These are phyloP conservation scores for Cercospora zeina DNA, from an alignment of 2,329 filamentous ascomycete genomes.

Conservation along the genomic window DNA sequence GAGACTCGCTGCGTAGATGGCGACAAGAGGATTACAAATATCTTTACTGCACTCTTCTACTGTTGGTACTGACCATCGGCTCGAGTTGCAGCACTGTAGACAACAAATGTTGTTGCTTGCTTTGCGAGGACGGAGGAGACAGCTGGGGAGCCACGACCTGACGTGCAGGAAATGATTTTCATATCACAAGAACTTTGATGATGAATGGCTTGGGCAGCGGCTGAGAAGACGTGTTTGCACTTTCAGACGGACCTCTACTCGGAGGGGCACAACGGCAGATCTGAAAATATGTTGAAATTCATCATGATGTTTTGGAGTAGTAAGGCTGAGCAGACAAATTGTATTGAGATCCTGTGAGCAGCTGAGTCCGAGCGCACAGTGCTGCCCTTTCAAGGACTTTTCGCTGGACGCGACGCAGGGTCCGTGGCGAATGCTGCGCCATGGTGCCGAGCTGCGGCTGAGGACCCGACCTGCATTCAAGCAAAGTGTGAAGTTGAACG, in stretches of 20 bases:
- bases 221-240: not conserved
- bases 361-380: not conserved
- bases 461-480: not conserved
- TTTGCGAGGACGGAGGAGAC: no score
- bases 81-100: not conserved
- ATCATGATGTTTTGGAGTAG: no score
- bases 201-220: not conserved
- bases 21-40: not conserved
- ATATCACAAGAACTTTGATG: no score
- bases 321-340: no score
- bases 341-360: no score
- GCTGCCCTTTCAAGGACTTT: not conserved
- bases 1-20: not conserved
- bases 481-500: not conserved
- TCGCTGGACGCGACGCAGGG: not conserved
- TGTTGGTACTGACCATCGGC: not conserved
- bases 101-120: no score
- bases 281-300: no score
- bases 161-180: no score
- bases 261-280: no score
- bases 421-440: not conserved
- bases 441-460: not conserved
- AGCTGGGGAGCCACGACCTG: no score
- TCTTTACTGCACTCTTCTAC: not conserved
- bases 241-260: no score